Evolutionary conservation across 2,329 filamentous ascomycete genomes (phyloP).

Genomic region (Alternaria brassicicola): DNA sequence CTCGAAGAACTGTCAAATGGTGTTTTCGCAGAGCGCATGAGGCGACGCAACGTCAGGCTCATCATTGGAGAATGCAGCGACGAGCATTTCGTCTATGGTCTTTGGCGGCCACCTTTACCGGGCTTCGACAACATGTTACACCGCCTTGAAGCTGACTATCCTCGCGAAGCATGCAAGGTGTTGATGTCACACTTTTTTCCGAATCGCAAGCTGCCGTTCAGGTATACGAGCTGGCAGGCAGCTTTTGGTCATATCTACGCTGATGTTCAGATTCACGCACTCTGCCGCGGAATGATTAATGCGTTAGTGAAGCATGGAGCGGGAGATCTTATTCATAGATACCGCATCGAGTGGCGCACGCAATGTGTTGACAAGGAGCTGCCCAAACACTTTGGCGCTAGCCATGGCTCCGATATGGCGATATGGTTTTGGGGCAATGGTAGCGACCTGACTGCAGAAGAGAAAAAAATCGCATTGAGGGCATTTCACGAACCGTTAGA

Average conservation of each 20-base stretch:
- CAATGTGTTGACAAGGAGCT: constrained; percentile 52
- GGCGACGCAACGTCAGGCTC: constrained; percentile 54
- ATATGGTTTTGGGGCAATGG: constrained; percentile 65
- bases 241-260: constrained; percentile 63
- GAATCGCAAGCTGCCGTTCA: constrained; percentile 45
- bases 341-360: constrained; percentile 62
- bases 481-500: constrained; percentile 50
- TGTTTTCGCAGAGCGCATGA: constrained; percentile 54
- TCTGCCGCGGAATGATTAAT: constrained; percentile 59
- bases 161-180: constrained; percentile 50
- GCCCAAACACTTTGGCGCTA: constrained; percentile 59
- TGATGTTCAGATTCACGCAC: constrained; percentile 61
- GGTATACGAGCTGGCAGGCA: constrained; percentile 56
- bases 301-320: constrained; percentile 53
- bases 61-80: constrained; percentile 62
- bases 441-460: constrained; percentile 47
- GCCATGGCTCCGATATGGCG: constrained; percentile 60
- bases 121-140: constrained; percentile 52
- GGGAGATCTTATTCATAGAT: constrained; percentile 56
- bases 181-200: constrained; percentile 56
- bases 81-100: constrained; percentile 60
- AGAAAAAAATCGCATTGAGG: constrained; percentile 52
- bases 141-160: constrained; percentile 61
- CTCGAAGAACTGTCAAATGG: constrained; percentile 57
- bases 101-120: constrained; percentile 55